Base-by-base conservation (phyloP, 805 yeast genomes). In the Sungouiella thailandica region DNA sequence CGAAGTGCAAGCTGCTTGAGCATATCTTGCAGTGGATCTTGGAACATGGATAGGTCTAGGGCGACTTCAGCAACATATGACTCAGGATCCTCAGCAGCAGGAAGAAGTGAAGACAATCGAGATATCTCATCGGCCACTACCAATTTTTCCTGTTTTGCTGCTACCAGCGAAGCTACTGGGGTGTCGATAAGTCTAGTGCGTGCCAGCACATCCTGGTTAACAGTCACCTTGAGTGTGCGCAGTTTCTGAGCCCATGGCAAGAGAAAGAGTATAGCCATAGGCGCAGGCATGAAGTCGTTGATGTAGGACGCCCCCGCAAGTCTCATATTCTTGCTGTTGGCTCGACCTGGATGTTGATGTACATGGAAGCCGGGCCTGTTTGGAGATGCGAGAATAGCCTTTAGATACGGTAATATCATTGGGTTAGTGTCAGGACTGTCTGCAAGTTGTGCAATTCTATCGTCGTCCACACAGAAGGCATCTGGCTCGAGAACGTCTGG, bases 231-330 rank as follows among this genome's bases (percentile, higher is more conserved):
- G 20, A 28, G 15, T 29, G 17, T 17, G 17, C 23, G 19, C 7
- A 13, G n/a, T 7, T 28, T 14, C 17, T 23, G 19, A 14, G 19
- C 12, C 8, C 24, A 23, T 4, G 66, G 65, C 11, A 62, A 31
- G 9, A 64, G 31, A 11, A 56, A 43, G 7, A 55, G 49, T n/a
- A 68, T 36, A 1, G 61, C 52, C 13, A 44, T 34, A 2, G 73
- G 72, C 11, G 55, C 46, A 1, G 62, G 60, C 64, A 65, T 65
- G 32, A 69, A 65, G 25, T 66, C 68, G 31, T 64, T 46, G 4
- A 72, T 45, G 34, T 57, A 70, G 9, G 72, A 62, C 35, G 53
- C 58, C 4, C 63, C 52, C n/a, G 63, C 62, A 4, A 65, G 23
- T 2, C 51, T 42, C 29, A 64, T 59, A 15, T 48, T 26, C 4